phyloP scores from a whole-genome alignment of 108 stramenopile species.

The Cyclotella choctawhatcheeana region DNA sequence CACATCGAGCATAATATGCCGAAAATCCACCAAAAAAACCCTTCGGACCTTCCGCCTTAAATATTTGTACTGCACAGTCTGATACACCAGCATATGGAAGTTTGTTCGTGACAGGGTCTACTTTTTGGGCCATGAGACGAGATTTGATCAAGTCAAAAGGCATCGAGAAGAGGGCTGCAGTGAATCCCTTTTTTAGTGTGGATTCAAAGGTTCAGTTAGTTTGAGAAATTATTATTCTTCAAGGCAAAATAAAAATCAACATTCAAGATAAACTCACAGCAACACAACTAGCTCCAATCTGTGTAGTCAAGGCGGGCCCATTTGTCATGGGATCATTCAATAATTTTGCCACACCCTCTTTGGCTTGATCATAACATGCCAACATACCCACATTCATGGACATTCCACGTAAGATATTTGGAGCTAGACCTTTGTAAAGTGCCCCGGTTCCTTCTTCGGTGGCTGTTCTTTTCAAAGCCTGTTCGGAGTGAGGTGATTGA shows the following conservation, averaged over 20 bases:
- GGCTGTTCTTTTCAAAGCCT: slow-evolving; percentile 89
- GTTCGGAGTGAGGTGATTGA: no score
- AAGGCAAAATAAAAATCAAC: no score
- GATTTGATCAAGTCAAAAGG: slow-evolving; percentile 98
- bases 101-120: slow-evolving; percentile 84
- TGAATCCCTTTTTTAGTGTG: slow-evolving; percentile 95
- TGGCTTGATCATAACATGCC: slow-evolving; percentile 99
- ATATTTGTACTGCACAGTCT: slow-evolving; percentile 87
- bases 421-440: slow-evolving; percentile 93
- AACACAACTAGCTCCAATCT: slow-evolving; percentile 77
- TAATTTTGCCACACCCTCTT: slow-evolving; percentile 79
- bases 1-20: slow-evolving; percentile 97
- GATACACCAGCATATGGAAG: slow-evolving; percentile 90
- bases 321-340: slow-evolving; percentile 83
- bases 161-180: slow-evolving; percentile 93
- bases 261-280: slow-evolving; percentile 50
- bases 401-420: slow-evolving; percentile 98
- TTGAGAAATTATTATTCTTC: no score
- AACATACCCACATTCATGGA: slow-evolving; percentile 99
- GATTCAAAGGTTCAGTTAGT: no score
- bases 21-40: slow-evolving; percentile 96
- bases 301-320: slow-evolving; percentile 84
- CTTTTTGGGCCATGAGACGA: slow-evolving; percentile 92
- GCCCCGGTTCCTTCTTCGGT: slow-evolving; percentile 94
- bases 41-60: slow-evolving; percentile 86